Evolutionary conservation across 2,329 filamentous ascomycete genomes (phyloP).

Genomic region (Fusarium luffae): DNA sequence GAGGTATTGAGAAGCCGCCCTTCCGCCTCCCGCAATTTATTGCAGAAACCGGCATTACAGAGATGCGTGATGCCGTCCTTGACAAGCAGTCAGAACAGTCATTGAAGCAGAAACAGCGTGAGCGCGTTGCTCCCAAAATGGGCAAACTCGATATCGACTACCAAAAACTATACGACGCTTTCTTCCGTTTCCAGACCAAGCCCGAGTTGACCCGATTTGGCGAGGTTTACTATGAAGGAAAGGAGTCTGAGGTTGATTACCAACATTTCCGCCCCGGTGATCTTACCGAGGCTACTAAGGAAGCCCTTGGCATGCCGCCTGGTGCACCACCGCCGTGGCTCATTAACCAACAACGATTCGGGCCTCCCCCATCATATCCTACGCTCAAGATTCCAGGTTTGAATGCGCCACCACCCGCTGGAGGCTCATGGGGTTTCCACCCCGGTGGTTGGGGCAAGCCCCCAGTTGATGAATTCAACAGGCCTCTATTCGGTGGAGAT

Average conservation of each 20-base stretch:
- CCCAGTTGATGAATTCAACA: conserved; percentile 91
- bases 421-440: conserved; percentile 93
- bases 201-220: conserved; percentile 93
- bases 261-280: conserved; percentile 91
- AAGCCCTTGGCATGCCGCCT: conserved; percentile 92
- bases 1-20: conserved; percentile 93
- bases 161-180: conserved; percentile 96
- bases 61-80: conserved; percentile 96
- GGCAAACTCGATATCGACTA: conserved; percentile 98
- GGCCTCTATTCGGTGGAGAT: conserved; percentile 92
- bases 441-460: conserved; percentile 97
- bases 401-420: conserved; percentile 90
- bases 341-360: conserved; percentile 94
- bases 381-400: conserved; percentile 94
- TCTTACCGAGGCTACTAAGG: conserved; percentile 86
- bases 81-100: conserved; percentile 95
- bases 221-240: conserved; percentile 99
- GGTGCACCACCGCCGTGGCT: conserved; percentile 96
- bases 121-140: conserved; percentile 94
- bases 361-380: conserved; percentile 93
- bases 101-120: conserved; percentile 94
- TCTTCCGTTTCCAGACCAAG: conserved; percentile 98
- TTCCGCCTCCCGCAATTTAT: conserved; percentile 97
- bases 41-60: conserved; percentile 94
- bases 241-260: conserved; percentile 96